Conservation (phyloP, 768 basidiomycete species). For the Mycena belliarum region DNA sequence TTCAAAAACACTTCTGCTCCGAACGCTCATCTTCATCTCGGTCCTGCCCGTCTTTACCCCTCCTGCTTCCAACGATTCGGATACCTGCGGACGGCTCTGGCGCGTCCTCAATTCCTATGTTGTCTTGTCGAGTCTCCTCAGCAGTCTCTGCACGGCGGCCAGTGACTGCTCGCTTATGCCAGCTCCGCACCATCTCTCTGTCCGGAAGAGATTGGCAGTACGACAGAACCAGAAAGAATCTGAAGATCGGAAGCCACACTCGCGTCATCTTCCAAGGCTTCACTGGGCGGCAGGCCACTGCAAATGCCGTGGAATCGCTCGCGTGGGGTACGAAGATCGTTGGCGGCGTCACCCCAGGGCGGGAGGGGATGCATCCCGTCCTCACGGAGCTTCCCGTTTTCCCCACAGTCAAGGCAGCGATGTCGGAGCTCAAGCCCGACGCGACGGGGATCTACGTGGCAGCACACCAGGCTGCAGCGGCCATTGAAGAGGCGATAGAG, state of each 20-base stretch:
- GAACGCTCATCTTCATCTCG: too few species aligned
- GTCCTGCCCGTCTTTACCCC: too few species aligned
- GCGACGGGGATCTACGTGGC: slow-evolving; percentile 21
- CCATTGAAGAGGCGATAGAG: slow-evolving; percentile 21
- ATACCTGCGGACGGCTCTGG: too few species aligned
- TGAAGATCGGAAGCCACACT: slow-evolving; percentile 12
- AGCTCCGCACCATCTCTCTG: too few species aligned
- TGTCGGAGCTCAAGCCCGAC: slow-evolving; percentile 17
- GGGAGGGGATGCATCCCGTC: slow-evolving; percentile 9
- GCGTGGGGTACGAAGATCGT: slow-evolving; percentile 18
- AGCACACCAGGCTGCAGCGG: slow-evolving; percentile 15
- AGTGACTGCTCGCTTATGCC: too few species aligned
- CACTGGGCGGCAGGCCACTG: slow-evolving; percentile 17
- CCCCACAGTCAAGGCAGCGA: slow-evolving; percentile 10
- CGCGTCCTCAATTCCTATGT: too few species aligned
- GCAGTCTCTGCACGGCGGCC: too few species aligned
- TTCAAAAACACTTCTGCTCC: too few species aligned
- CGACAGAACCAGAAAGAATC: not conserved
- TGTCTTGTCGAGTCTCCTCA: too few species aligned
- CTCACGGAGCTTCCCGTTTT: slow-evolving; percentile 11
- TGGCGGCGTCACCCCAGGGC: slow-evolving; percentile 16
- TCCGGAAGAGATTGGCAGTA: too few species aligned
- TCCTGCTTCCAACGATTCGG: too few species aligned
- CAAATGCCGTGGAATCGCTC: slow-evolving; percentile 16
- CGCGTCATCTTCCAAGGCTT: slow-evolving; percentile 23